phyloP scores from a whole-genome alignment of 805 yeast genomes.

The Clavispora carvajalis region DNA sequence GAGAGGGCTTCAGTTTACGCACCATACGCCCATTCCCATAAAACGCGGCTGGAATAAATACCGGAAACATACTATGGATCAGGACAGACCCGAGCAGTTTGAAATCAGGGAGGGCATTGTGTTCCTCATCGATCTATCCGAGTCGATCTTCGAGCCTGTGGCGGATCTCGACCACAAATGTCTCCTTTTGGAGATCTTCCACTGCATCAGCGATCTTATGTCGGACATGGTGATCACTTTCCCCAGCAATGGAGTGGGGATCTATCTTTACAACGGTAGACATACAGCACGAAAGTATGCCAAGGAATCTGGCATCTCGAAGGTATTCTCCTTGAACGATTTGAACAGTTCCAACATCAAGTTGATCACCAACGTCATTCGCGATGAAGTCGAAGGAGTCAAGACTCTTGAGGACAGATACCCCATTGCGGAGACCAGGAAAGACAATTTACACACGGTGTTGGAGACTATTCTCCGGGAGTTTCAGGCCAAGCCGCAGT shows the following conservation, averaged over 20 bases:
- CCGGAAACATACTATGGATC: slow-evolving; percentile 9
- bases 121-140: slow-evolving; percentile 57
- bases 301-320: slow-evolving; percentile 38
- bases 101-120: slow-evolving; percentile 60
- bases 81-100: slow-evolving; percentile 26
- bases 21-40: too few species aligned
- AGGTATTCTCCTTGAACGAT: slow-evolving; percentile 48
- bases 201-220: slow-evolving; percentile 56
- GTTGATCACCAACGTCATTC: slow-evolving; percentile 43
- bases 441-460: slow-evolving; percentile 30
- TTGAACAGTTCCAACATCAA: slow-evolving; percentile 57
- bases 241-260: slow-evolving; percentile 72
- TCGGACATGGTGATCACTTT: slow-evolving; percentile 58
- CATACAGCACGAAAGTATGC: slow-evolving; percentile 22
- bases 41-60: too few species aligned
- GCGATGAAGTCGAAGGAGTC: slow-evolving; percentile 30
- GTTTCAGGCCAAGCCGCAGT: slow-evolving; percentile 41
- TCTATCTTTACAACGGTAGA: slow-evolving; percentile 53
- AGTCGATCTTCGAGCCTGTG: slow-evolving; percentile 36
- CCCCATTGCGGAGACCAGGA: slow-evolving; percentile 11
- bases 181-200: slow-evolving; percentile 50
- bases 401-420: slow-evolving; percentile 9
- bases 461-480: slow-evolving; percentile 53
- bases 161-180: slow-evolving; percentile 31
- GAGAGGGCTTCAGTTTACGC: too few species aligned